Base-by-base conservation (phyloP, 306 rosid genomes). In the Trifolium fragiferum region DNA sequence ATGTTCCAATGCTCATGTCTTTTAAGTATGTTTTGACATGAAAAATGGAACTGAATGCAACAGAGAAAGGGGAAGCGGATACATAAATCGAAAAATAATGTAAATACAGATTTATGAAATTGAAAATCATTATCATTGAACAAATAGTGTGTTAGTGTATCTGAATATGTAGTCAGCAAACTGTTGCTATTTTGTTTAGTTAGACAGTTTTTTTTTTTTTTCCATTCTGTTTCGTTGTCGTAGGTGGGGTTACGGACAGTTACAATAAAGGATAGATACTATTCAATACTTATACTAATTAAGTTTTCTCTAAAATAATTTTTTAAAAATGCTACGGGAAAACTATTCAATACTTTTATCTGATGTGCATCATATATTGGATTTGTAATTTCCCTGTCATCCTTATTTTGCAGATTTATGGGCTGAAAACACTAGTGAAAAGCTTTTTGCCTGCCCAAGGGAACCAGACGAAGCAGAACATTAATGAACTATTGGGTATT, bases 401-500 rank as follows among this genome's bases (percentile, higher is more conserved):
- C 43, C 20, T 64, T 30, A 53, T 73, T 60, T 86, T 85, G 82
- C 93, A 94, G 98, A 91, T 90, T 77, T 91, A 77, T 84, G 97
- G 88, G 77, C 83, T 94, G 80, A 90, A 94, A 91, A 69, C 96
- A 60, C 85, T 94, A 59, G 90, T 90, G 57, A 91, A 88, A 90
- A 88, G 92, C 79, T 87, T 74, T 83, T 84, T 94, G 80, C 93
- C 92, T 15, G 87, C 81, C 74, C 84, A 55, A 64, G 90, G 87
- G 72, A 84, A 72, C 77, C 82, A 70, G 40, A 82, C 63, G 53
- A 41, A 70, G 30, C 43, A 72, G 81, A 50, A 83, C 59, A 74
- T 91, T 80, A 72, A 51, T 70, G 85, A 76, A 70, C 82, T 94
- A 69, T 83, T 90, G 85, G 85, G 80, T 51, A 68, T 83, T 79